These are phyloP conservation scores for Globisporangium parvum DNA, from an alignment of 352 stramenopile species.

Conservation along the genomic window DNA sequence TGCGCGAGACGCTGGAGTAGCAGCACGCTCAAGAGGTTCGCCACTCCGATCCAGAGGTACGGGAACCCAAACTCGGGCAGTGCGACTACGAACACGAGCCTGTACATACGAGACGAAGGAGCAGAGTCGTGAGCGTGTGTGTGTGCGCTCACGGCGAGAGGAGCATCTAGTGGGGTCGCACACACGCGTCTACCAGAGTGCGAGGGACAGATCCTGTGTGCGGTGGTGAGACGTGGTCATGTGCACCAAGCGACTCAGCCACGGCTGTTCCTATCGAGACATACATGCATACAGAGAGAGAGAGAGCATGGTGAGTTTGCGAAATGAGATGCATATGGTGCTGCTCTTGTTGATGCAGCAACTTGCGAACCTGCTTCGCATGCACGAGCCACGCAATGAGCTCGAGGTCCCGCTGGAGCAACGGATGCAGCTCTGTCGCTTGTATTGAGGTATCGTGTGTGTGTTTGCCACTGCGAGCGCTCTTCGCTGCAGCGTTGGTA, in stretches of 20 bases:
- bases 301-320: neutral
- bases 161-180: neutral
- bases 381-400: slow-evolving; percentile 29
- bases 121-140: neutral
- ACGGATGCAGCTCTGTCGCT: slow-evolving; percentile 22
- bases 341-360: too few species aligned
- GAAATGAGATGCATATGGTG: too few species aligned
- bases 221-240: slow-evolving; percentile 46
- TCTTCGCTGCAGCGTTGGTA: neutral
- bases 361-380: slow-evolving; percentile 27
- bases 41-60: slow-evolving; percentile 63
- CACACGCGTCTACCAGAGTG: slow-evolving; percentile 48
- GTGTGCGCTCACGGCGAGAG: neutral
- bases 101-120: slow-evolving; percentile 12
- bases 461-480: neutral
- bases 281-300: neutral
- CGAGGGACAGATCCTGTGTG: slow-evolving; percentile 55
- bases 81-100: slow-evolving; percentile 60
- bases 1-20: slow-evolving; percentile 39
- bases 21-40: slow-evolving; percentile 46
- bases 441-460: neutral
- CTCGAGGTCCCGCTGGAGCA: slow-evolving; percentile 54
- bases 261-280: slow-evolving; percentile 20
- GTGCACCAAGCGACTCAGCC: slow-evolving; percentile 33
- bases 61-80: slow-evolving; percentile 48